Conservation (phyloP, 257 asterid species). For the Solanum acaule region DNA sequence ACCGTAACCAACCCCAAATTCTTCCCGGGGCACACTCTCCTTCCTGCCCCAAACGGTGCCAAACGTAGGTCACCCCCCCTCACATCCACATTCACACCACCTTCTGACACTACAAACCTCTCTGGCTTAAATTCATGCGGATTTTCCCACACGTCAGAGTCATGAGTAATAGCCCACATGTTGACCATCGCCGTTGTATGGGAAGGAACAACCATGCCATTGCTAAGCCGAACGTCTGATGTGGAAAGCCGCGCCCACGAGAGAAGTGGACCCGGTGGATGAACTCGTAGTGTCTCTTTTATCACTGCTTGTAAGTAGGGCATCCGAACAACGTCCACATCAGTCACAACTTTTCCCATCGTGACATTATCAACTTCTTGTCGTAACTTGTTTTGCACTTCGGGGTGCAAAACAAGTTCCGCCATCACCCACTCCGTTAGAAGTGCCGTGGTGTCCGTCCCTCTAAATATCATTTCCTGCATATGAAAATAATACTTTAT, state of each 20-base stretch:
- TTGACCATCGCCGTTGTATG: slow-evolving; percentile 50
- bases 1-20: slow-evolving; percentile 34
- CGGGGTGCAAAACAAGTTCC: slow-evolving; percentile 27
- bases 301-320: slow-evolving; percentile 36
- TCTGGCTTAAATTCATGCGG: slow-evolving; percentile 30
- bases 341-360: not conserved
- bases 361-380: slow-evolving; percentile 7
- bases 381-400: slow-evolving; percentile 17
- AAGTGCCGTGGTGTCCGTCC: slow-evolving; percentile 41
- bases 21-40: slow-evolving; percentile 56
- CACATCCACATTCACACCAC: slow-evolving; percentile 24
- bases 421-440: slow-evolving; percentile 55
- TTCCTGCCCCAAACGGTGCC: slow-evolving; percentile 54
- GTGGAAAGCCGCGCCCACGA: slow-evolving; percentile 47
- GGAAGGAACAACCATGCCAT: slow-evolving; percentile 35
- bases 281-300: slow-evolving; percentile 39
- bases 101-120: slow-evolving; percentile 12
- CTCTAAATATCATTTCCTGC: slow-evolving; percentile 53
- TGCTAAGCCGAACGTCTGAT: slow-evolving; percentile 21
- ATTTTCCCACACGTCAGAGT: slow-evolving; percentile 19
- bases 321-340: slow-evolving; percentile 10
- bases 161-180: slow-evolving; percentile 55
- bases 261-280: slow-evolving; percentile 52
- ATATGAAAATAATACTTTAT: too few species aligned
- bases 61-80: slow-evolving; percentile 39